These are phyloP conservation scores for Canavalia gladiata DNA, from an alignment of 306 rosid genomes.

Conservation along the genomic window DNA sequence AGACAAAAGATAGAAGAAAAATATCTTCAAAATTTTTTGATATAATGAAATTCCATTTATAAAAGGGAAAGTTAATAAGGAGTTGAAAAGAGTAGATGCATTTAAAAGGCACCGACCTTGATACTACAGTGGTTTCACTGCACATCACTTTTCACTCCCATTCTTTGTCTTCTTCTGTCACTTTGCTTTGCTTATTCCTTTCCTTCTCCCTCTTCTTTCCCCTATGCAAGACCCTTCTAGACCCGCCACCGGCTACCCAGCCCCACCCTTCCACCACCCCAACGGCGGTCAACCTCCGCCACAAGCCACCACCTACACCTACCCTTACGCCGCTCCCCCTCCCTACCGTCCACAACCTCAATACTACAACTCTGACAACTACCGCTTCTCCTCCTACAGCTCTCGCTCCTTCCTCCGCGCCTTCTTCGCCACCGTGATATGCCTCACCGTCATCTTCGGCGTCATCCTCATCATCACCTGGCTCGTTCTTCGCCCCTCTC, in stretches of 20 bases:
- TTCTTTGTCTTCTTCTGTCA: too few species aligned
- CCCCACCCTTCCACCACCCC: constrained; percentile 41
- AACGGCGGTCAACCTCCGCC: constrained; percentile 51
- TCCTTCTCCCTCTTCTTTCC: too few species aligned
- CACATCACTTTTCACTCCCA: too few species aligned
- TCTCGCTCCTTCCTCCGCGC: constrained; percentile 68
- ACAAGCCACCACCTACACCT: constrained; percentile 29
- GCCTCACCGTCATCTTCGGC: constrained; percentile 65
- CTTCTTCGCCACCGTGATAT: constrained; percentile 63
- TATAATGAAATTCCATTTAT: too few species aligned
- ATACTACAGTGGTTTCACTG: too few species aligned
- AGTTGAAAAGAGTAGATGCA: too few species aligned
- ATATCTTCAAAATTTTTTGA: too few species aligned
- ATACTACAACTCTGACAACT: constrained; percentile 51
- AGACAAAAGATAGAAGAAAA: too few species aligned
- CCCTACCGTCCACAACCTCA: constrained; percentile 42
- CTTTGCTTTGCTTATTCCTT: too few species aligned
- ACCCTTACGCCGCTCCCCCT: constrained; percentile 63
- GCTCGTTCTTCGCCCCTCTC: constrained; percentile 88
- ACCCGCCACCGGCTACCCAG: constrained; percentile 88
- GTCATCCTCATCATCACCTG: constrained; percentile 63
- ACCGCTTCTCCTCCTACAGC: constrained; percentile 17
- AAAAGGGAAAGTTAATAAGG: too few species aligned
- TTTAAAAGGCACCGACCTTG: too few species aligned
- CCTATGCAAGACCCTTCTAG: constrained; percentile 63